Base-by-base conservation (phyloP, 768 basidiomycete species). In the Piloderma croceum region DNA sequence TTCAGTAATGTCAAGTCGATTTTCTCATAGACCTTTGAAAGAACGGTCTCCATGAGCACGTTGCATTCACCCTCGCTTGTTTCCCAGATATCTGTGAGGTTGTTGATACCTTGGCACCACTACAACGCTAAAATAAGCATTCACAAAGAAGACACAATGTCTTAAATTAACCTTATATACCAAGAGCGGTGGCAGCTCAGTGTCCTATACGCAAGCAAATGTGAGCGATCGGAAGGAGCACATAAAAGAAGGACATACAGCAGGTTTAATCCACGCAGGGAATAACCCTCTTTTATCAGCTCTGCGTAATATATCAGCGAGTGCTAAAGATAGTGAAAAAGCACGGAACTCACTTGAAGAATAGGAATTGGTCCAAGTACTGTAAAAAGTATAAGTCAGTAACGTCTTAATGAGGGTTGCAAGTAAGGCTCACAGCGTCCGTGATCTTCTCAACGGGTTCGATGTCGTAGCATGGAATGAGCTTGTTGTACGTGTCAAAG, bases 391-490 rank as follows among this genome's bases (percentile, higher is more conserved):
- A 19, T 9, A 15, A 43, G 52, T 21, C 46, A 48, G 49, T 39
- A 58, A 41, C 21, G 45, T 9, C 20, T 7, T 37, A 33, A 18
- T 10, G 36, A 22, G 27, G 27, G 24, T 31, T 38, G 34, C 4
- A 17, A 3, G 12, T 5, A 9, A 5, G 10, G 73, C 83, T 58
- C 49, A 86, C 83, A 24, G 96, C 96, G 62, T 98, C 96, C 20
- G 96, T 98, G 49, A 99, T 98, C 79, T 99, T 99, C 71, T 99
- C 96, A 12, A 99, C 91, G 0, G 96, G 96, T 60, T 99, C 96
- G 47, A 99, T 98, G 54, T 98, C 94, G 59, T 99, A 98, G 58
- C 92, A 97, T 19, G 93, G 92, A 53, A 98, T 97, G 53, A 98
- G 77, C 62, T 94, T 97, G 72, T 97, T 92, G 54, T 98, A 94